Evolutionary conservation across 2,329 filamentous ascomycete species (phyloP).

Genomic region (Pyricularia pennisetigena): DNA sequence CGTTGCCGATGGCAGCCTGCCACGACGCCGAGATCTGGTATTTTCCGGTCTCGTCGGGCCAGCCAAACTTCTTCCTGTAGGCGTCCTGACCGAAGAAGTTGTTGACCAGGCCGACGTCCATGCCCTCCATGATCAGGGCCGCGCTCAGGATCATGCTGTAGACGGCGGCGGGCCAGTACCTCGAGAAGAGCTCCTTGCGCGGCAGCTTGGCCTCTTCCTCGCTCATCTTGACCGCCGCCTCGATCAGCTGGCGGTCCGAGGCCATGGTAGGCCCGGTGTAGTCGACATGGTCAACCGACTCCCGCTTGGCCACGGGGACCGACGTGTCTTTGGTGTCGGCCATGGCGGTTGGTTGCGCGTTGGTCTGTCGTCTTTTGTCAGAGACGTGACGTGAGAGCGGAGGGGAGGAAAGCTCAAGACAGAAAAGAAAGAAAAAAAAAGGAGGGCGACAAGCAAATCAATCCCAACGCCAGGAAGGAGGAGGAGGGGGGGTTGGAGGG

Average conservation of each 20-base stretch:
- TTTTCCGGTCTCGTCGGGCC: conserved; percentile 16
- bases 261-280: not conserved
- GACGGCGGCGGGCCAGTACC: conserved; percentile 12
- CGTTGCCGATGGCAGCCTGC: conserved; percentile 34
- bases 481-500: not conserved
- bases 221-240: not conserved
- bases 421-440: not conserved
- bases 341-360: not conserved
- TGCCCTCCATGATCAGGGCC: conserved; percentile 13
- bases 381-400: not conserved
- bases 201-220: conserved; percentile 6
- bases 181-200: conserved; percentile 20
- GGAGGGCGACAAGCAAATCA: not conserved
- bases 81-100: conserved; percentile 18
- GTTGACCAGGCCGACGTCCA: conserved; percentile 13
- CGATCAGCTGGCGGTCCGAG: not conserved
- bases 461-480: not conserved
- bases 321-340: not conserved
- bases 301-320: not conserved
- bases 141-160: conserved; percentile 15
- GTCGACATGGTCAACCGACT: not conserved
- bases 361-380: not conserved
- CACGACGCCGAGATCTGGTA: conserved; percentile 35
- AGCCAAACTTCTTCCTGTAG: conserved; percentile 17
- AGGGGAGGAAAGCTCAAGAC: too few relatives aligned